Conservation (phyloP, 176 grass and related monocot genomes). For the Aegilops umbellulata region DNA sequence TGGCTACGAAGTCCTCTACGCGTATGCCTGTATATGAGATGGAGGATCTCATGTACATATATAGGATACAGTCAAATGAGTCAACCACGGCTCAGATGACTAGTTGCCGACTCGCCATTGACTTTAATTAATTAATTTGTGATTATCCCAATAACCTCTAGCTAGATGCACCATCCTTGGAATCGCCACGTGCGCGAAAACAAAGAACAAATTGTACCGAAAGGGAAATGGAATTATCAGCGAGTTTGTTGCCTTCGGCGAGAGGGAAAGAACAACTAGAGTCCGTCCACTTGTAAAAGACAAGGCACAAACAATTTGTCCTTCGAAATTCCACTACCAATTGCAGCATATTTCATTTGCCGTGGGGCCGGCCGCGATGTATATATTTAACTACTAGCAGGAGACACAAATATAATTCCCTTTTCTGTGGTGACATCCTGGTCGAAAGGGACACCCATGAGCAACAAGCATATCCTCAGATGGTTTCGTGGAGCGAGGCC, state of each 20-base stretch:
- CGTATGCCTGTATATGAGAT: neutral
- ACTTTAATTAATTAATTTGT: neutral
- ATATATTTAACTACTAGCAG: neutral
- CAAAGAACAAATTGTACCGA: conserved; percentile 11
- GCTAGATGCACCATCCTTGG: neutral
- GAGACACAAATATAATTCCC: conserved; percentile 24
- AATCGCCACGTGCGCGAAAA: conserved; percentile 22
- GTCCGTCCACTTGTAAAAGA: conserved; percentile 28
- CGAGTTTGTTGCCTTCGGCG: conserved; percentile 21
- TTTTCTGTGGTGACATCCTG: neutral
- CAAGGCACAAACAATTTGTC: neutral
- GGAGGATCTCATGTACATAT: neutral
- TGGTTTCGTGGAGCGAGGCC: neutral
- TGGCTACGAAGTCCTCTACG: neutral
- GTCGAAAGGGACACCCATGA: conserved; percentile 29
- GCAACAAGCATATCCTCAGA: conserved; percentile 16
- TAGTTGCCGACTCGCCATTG: conserved; percentile 9
- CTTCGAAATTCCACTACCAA: conserved; percentile 22
- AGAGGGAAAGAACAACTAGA: conserved; percentile 44
- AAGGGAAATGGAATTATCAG: conserved; percentile 30
- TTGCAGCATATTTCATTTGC: conserved; percentile 32
- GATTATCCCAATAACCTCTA: neutral
- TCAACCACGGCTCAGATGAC: neutral
- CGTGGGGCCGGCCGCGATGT: neutral
- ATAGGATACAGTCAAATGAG: neutral